Evolutionary conservation across 148 eudicot species (phyloP).

Genomic region (Diospyros lotus): DNA sequence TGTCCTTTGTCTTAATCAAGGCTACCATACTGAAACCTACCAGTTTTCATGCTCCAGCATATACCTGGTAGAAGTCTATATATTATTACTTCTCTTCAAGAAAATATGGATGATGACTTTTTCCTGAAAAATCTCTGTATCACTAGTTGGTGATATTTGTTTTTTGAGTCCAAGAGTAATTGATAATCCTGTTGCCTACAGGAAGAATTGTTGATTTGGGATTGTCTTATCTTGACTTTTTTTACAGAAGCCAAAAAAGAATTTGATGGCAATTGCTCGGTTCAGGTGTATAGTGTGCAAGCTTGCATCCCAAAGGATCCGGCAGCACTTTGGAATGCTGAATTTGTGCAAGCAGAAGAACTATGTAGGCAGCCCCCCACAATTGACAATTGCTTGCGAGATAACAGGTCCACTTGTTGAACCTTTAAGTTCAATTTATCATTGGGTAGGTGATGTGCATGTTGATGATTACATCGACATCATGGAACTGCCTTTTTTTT

Average conservation of each 20-base stretch:
- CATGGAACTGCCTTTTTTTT: background rate
- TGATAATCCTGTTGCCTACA: background rate
- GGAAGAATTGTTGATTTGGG: background rate
- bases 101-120: background rate
- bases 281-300: constrained; percentile 96
- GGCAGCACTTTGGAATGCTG: constrained; percentile 88
- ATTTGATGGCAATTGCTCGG: constrained; percentile 77
- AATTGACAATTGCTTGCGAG: constrained; percentile 75
- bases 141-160: too few relatives aligned
- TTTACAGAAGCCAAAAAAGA: constrained; percentile 71
- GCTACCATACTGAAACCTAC: background rate
- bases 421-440: background rate
- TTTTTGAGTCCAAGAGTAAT: too few relatives aligned
- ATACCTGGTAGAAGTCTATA: background rate
- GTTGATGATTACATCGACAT: background rate
- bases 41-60: background rate
- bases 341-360: constrained; percentile 91
- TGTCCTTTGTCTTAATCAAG: background rate
- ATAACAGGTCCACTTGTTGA: constrained; percentile 61
- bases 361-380: constrained; percentile 70
- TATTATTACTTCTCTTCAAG: too few relatives aligned
- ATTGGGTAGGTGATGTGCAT: background rate
- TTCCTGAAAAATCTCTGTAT: background rate
- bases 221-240: constrained; percentile 3
- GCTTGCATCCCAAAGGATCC: constrained; percentile 89